Evolutionary conservation across 2,329 filamentous ascomycete genomes (phyloP).

Genomic region (Aspergillus novofumigatus): DNA sequence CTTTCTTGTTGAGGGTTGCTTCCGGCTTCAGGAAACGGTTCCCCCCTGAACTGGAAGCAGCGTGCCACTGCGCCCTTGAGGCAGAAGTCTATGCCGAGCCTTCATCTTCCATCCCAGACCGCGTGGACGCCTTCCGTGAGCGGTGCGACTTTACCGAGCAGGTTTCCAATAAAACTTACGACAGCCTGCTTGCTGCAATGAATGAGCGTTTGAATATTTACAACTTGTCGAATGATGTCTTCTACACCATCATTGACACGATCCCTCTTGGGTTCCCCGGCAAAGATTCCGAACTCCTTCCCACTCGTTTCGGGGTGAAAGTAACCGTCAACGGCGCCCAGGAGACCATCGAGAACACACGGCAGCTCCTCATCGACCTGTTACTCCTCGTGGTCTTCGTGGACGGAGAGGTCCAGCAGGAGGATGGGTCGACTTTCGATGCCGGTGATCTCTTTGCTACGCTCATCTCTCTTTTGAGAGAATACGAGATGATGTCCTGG

Average conservation of each 20-base stretch:
- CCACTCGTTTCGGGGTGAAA: slow-evolving; percentile 71
- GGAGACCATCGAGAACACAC: slow-evolving; percentile 70
- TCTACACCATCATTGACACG: slow-evolving; percentile 49
- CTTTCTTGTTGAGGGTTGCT: slow-evolving; percentile 65
- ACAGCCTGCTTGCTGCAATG: slow-evolving; percentile 64
- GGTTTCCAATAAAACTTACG: slow-evolving; percentile 76
- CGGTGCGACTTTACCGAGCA: slow-evolving; percentile 72
- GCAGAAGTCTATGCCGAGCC: slow-evolving; percentile 72
- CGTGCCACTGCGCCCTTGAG: slow-evolving; percentile 63
- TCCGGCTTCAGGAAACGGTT: slow-evolving; percentile 67
- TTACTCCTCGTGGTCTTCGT: slow-evolving; percentile 81
- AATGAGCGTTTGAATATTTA: slow-evolving; percentile 58
- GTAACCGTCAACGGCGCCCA: slow-evolving; percentile 72
- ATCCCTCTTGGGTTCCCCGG: slow-evolving; percentile 41
- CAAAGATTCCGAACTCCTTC: slow-evolving; percentile 41
- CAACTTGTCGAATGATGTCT: slow-evolving; percentile 47
- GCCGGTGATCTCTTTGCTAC: slow-evolving; percentile 54
- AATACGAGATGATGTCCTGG: slow-evolving; percentile 66
- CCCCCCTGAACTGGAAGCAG: slow-evolving; percentile 63
- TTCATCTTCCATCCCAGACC: slow-evolving; percentile 64
- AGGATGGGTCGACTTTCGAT: slow-evolving; percentile 66
- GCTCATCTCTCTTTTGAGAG: slow-evolving; percentile 66
- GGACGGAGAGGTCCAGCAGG: slow-evolving; percentile 73
- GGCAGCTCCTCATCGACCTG: slow-evolving; percentile 74
- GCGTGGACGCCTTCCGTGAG: slow-evolving; percentile 74